phyloP scores from a whole-genome alignment of 371 early-diverging fungal species.

The Syncephalastrum racemosum region DNA sequence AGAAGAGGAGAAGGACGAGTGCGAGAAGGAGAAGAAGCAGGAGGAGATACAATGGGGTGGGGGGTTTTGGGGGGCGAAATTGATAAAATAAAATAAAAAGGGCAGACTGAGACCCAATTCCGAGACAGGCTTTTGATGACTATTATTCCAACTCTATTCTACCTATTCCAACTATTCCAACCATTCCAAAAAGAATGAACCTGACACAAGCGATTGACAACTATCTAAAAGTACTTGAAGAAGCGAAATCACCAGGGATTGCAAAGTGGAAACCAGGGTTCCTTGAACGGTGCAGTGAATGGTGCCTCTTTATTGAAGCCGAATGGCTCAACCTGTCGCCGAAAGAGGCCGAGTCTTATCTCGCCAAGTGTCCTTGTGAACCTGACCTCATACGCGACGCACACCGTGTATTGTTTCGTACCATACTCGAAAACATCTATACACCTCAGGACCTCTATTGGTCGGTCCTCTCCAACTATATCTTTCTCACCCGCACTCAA shows the following conservation, averaged over 20 bases:
- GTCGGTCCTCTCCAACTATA: slow-evolving; percentile 25
- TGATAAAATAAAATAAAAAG: too few species aligned
- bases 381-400: slow-evolving; percentile 26
- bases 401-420: slow-evolving; percentile 21
- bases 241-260: slow-evolving; percentile 21
- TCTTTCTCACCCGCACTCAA: slow-evolving; percentile 5
- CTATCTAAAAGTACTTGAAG: slow-evolving; percentile 21
- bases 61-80: too few species aligned
- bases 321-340: slow-evolving; percentile 20
- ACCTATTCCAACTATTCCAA: too few species aligned
- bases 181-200: too few species aligned
- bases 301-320: slow-evolving; percentile 37
- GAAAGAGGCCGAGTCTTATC: slow-evolving; percentile 4
- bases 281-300: slow-evolving; percentile 23
- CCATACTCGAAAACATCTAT: slow-evolving; percentile 24
- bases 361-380: too few species aligned
- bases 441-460: slow-evolving; percentile 26
- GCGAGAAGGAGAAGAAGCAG: too few species aligned
- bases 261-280: slow-evolving; percentile 26
- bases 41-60: too few species aligned
- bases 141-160: too few species aligned
- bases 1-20: too few species aligned
- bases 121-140: too few species aligned
- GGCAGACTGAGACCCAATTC: too few species aligned
- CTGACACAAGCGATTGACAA: slow-evolving; percentile 11